Conservation (phyloP, 1,139 yeast species). For the Hyphopichia buzzinii region DNA sequence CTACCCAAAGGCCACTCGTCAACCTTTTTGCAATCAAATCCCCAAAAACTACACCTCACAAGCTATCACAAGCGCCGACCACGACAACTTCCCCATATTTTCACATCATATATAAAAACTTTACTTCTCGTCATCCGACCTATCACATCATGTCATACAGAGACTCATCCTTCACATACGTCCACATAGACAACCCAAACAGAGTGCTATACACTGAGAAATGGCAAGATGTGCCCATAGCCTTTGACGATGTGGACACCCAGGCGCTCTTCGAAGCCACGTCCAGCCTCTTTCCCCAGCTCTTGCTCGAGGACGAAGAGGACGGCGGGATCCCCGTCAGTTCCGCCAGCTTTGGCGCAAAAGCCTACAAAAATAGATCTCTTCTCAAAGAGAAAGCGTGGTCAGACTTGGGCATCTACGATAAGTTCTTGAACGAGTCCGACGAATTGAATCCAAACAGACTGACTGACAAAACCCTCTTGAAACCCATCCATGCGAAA, state of each 20-base stretch:
- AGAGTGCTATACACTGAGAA: slow-evolving; percentile 42
- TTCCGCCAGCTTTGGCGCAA: slow-evolving; percentile 39
- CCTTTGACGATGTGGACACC: slow-evolving; percentile 44
- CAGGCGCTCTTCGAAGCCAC: slow-evolving; percentile 37
- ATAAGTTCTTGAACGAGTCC: slow-evolving; percentile 26
- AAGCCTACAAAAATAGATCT: slow-evolving; percentile 34
- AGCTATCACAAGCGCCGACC: too few relatives aligned
- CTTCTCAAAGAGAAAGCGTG: slow-evolving; percentile 32
- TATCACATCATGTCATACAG: slow-evolving; percentile 17
- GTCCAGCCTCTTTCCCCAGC: slow-evolving; percentile 33
- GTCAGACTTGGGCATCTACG: slow-evolving; percentile 34
- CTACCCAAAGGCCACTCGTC: too few relatives aligned
- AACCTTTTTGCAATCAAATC: too few relatives aligned
- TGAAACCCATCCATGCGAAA: slow-evolving; percentile 26
- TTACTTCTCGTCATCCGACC: too few relatives aligned
- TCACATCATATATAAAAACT: too few relatives aligned
- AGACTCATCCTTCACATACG: slow-evolving; percentile 32
- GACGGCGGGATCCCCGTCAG: slow-evolving; percentile 39
- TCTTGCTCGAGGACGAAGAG: slow-evolving; percentile 41
- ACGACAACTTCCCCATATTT: too few relatives aligned
- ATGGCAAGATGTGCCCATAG: slow-evolving; percentile 43
- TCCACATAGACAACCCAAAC: slow-evolving; percentile 39
- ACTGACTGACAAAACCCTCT: slow-evolving; percentile 30
- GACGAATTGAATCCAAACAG: slow-evolving; percentile 13
- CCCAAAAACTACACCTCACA: too few relatives aligned